Evolutionary conservation across 495 filamentous ascomycete genomes (phyloP).

Genomic region (Geoglossum glabrum): DNA sequence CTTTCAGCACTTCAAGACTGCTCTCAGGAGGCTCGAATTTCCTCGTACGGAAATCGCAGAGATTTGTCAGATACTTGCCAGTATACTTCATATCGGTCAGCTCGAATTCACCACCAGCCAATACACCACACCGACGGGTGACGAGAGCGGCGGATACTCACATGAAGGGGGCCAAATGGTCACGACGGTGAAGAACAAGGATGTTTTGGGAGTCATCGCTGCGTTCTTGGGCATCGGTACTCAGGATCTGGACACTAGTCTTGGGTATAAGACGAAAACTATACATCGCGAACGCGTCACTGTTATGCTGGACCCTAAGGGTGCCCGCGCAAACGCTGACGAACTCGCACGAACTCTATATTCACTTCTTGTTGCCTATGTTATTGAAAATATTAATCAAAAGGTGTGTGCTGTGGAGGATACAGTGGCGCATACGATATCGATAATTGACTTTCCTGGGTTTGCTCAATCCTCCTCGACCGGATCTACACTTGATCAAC

Average conservation of each 20-base stretch:
- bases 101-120: conserved; percentile 72
- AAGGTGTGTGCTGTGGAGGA: conserved; percentile 75
- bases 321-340: conserved; percentile 78
- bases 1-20: conserved; percentile 95
- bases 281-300: conserved; percentile 88
- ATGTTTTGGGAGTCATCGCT: conserved; percentile 65
- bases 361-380: conserved; percentile 81
- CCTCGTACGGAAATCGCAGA: conserved; percentile 84
- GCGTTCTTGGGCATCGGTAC: conserved; percentile 75
- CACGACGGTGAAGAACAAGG: conserved; percentile 83
- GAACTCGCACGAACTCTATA: conserved; percentile 86
- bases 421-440: conserved; percentile 75
- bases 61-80: conserved; percentile 81
- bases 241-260: conserved; percentile 61
- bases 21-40: conserved; percentile 82
- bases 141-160: conserved; percentile 89
- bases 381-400: conserved; percentile 85
- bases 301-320: conserved; percentile 84
- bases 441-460: conserved; percentile 88
- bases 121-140: conserved; percentile 52
- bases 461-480: conserved; percentile 71
- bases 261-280: conserved; percentile 91
- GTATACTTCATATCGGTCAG: conserved; percentile 87
- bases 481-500: conserved; percentile 70
- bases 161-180: conserved; percentile 78